phyloP scores from a whole-genome alignment of 2,329 filamentous ascomycete genomes.

The Trichoderma polysporum region DNA sequence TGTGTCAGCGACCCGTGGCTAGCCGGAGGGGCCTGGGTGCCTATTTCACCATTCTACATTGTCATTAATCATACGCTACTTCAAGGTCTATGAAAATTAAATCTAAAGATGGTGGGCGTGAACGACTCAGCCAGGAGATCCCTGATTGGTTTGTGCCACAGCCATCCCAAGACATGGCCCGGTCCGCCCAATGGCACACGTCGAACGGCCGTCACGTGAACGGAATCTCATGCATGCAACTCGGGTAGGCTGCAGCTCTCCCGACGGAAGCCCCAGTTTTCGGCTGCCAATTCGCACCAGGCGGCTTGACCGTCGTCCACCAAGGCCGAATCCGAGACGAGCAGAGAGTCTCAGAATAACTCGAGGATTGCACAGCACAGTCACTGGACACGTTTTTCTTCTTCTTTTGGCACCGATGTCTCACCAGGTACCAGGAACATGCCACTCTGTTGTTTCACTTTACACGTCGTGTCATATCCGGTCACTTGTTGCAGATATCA shows the following conservation, averaged over 20 bases:
- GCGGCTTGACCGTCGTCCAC: constrained; percentile 8
- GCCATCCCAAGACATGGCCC: constrained; percentile 32
- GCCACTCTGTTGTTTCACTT: not conserved
- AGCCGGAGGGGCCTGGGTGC: not conserved
- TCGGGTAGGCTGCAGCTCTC: constrained; percentile 36
- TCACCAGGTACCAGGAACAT: constrained; percentile 7
- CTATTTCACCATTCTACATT: not conserved
- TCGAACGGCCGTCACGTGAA: constrained; percentile 37
- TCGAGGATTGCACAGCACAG: not conserved
- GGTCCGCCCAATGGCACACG: constrained; percentile 42
- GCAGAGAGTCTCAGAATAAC: not conserved
- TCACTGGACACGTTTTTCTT: not conserved
- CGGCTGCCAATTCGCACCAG: constrained; percentile 17
- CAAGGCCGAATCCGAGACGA: constrained; percentile 8
- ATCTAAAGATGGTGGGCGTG: constrained; percentile 6
- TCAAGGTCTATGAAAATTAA: not conserved
- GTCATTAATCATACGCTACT: constrained; percentile 3
- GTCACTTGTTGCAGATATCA: not conserved
- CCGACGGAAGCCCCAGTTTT: constrained; percentile 34
- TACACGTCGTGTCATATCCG: not conserved
- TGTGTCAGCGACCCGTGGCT: constrained; percentile 12
- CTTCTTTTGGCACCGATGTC: not conserved
- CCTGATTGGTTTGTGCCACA: constrained; percentile 28
- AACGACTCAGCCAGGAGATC: not conserved
- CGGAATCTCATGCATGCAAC: constrained; percentile 34